Conservation (phyloP, 2,329 filamentous ascomycete species). For the Drechslerella coelobrocha region DNA sequence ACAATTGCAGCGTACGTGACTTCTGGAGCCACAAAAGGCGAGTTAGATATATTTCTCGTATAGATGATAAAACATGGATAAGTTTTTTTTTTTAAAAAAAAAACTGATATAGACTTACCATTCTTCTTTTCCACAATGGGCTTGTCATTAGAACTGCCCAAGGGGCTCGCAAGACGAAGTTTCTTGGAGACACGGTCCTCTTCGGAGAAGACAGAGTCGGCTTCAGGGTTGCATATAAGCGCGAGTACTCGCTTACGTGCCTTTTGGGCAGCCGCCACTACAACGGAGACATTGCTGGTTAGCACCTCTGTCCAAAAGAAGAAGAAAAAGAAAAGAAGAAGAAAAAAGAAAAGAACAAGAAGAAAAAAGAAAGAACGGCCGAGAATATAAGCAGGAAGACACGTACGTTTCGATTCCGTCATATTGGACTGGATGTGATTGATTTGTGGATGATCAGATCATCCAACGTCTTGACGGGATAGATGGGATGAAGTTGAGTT, state of each 20-base stretch:
- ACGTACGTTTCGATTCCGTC: constrained; percentile 32
- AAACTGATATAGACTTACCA: constrained; percentile 17
- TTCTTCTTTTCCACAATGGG: constrained; percentile 28
- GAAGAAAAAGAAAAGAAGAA: constrained; percentile 16
- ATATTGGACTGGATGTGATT: constrained; percentile 13
- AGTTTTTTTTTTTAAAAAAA: no score
- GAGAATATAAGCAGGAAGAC: not conserved
- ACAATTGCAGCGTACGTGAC: constrained; percentile 19
- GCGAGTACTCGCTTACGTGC: constrained; percentile 28
- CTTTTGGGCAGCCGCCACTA: constrained; percentile 20
- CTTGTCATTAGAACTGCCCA: constrained; percentile 33
- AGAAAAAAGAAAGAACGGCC: constrained; percentile 7
- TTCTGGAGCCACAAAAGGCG: constrained; percentile 9
- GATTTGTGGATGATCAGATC: not conserved
- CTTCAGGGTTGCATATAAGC: constrained; percentile 26
- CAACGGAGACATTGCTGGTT: not conserved
- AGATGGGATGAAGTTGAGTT: not conserved
- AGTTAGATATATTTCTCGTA: not conserved
- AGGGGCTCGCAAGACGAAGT: constrained; percentile 17
- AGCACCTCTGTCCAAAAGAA: not conserved
- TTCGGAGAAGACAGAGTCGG: constrained; percentile 39
- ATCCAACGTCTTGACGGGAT: constrained; percentile 8
- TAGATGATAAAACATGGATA: constrained; percentile 1
- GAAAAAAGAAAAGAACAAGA: constrained; percentile 6
- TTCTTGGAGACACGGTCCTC: constrained; percentile 43